Percentiles rank a stretch among this genome's conserved stretches.
phyloP scores from a whole-genome alignment of 2,329 filamentous ascomycete species.

The Myriosclerotinia duriaeana region DNA sequence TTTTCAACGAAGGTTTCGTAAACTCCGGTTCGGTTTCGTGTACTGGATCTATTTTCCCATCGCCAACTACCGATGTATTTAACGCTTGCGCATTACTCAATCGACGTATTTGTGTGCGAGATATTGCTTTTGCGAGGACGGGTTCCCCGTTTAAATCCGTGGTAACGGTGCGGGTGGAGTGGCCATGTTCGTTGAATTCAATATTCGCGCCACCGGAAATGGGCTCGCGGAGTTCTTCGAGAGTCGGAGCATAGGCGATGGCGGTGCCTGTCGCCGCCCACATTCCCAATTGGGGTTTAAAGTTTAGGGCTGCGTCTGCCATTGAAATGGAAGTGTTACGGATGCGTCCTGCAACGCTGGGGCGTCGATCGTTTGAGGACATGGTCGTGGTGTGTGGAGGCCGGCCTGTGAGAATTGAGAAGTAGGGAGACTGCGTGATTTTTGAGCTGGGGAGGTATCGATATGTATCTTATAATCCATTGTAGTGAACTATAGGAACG shows the following conservation, averaged over 20 bases:
- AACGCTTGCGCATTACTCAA: conserved; percentile 12
- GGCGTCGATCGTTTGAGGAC: not conserved
- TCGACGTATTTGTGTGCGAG: not conserved
- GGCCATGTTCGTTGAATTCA: conserved; percentile 29
- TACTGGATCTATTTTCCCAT: not conserved
- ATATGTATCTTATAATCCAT: too few species aligned
- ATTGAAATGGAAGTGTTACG: conserved; percentile 26
- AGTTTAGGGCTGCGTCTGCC: conserved; percentile 28
- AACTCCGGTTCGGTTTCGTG: not conserved
- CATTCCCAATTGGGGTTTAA: conserved; percentile 30
- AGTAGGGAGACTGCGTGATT: too few species aligned
- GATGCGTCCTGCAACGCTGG: conserved; percentile 9
- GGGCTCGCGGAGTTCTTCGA: conserved; percentile 28
- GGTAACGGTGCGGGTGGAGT: conserved; percentile 31
- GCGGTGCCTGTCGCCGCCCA: conserved; percentile 29
- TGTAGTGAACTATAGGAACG: too few species aligned
- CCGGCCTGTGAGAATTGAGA: too few species aligned
- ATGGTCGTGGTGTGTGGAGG: not conserved
- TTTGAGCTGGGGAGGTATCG: not conserved
- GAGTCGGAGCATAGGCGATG: conserved; percentile 30
- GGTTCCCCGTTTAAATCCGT: conserved; percentile 21
- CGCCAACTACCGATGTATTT: not conserved
- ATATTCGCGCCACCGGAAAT: conserved; percentile 30
- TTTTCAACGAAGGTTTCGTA: conserved; percentile 3
- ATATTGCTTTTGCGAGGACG: not conserved